Base-by-base conservation (phyloP, 345 rosid species). In the Sisymbrium altissimum region DNA sequence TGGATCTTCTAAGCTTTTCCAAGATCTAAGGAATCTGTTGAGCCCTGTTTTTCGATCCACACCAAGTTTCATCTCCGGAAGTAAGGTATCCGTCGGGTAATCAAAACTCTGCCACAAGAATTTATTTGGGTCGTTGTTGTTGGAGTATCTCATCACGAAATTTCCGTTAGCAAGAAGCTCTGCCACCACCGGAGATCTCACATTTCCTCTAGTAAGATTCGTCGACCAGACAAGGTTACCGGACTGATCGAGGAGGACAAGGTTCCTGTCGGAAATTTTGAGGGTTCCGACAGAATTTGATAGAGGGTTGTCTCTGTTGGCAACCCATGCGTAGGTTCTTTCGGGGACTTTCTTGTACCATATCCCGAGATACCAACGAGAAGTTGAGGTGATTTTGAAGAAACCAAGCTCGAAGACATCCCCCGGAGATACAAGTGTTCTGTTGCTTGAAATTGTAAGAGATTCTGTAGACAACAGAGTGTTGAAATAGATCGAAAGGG, bases 241-340 rank as follows among this genome's bases (percentile, higher is more conserved):
- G 1, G 4, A 63, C 6, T 33, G 48, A 57, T 79, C 84, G 11
- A 78, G 14, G 69, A 92, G 67, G 50, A 64, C 73, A 13, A 86
- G 53, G 66, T 70, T 81, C 12, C 25, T 53, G 18, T 73, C 61
- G 9, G 29, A 74, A 23, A 88, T 68, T 70, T 72, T 81, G 50
- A 92, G 53, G 0, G 8, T 49, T 14, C 82, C 86, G 0, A 81
- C 57, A 14, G 91, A 73, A 45, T 79, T 79, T 0, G 78, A 2
- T 19, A 92, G 74, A 11, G 96, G 95, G 4, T 10, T 15, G 74
- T 88, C 89, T 69, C 98, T 81, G 72, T 92, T 90, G 3, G 97
- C 95, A n/a, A 92, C 86, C 95, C 97, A 92, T 0, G 82, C 91
- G 9, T 81, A 83, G 1, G 91, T 80, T 75, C 33, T 80, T 0